Conservation (phyloP, 169 alveolate genomes). For the Eimeria falciformis region DNA sequence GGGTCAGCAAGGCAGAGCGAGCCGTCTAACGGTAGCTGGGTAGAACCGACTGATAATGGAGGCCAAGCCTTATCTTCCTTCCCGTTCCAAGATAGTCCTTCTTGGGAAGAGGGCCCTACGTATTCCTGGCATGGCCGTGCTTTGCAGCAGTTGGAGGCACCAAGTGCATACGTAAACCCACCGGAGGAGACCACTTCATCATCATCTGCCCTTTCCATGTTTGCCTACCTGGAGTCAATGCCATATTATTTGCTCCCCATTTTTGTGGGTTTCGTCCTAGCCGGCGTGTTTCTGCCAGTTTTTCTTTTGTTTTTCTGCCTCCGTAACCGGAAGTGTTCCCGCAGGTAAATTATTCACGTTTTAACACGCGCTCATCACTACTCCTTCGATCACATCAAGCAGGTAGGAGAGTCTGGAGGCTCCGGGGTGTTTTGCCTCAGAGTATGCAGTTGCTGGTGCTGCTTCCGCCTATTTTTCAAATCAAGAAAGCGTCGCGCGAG, state of each 20-base stretch:
- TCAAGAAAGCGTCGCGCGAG: constrained; percentile 4
- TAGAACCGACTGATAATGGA: background rate
- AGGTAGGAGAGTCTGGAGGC: background rate
- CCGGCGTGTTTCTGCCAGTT: constrained; percentile 43
- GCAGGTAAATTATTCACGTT: background rate
- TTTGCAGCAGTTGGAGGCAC: constrained; percentile 12
- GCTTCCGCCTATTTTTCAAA: constrained; percentile 55
- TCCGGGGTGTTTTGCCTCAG: constrained; percentile 4
- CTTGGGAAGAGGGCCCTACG: background rate
- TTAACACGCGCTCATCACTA: no score
- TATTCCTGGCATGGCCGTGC: background rate
- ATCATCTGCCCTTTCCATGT: background rate
- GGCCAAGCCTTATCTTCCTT: background rate
- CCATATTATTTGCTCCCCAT: constrained; percentile 48
- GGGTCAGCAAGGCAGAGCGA: background rate
- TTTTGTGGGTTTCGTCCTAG: constrained; percentile 13
- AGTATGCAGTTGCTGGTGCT: constrained; percentile 54
- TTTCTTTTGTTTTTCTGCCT: constrained; percentile 34
- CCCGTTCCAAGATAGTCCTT: background rate
- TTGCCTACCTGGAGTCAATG: constrained; percentile 52
- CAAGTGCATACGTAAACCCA: background rate
- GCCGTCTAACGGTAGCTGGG: no score
- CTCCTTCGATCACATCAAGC: background rate
- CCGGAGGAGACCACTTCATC: background rate
- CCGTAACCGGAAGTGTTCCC: constrained; percentile 44